These are phyloP conservation scores for Paragyromitra xinjiangensis DNA, from an alignment of 495 filamentous ascomycete species.

Conservation along the genomic window DNA sequence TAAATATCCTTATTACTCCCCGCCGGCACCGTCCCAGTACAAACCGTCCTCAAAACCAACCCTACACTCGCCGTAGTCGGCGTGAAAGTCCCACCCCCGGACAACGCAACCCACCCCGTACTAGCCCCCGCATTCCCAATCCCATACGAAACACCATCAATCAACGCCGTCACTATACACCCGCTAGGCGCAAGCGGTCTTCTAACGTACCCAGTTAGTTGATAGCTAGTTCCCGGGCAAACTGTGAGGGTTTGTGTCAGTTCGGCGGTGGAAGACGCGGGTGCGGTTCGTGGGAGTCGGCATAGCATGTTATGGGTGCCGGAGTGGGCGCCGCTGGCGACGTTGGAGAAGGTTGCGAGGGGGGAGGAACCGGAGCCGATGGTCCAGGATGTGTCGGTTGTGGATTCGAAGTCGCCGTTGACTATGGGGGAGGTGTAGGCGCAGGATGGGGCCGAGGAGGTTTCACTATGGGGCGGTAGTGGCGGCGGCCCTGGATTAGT, in stretches of 20 bases:
- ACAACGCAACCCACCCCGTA: background rate
- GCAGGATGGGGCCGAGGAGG: background rate
- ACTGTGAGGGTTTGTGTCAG: slow-evolving; percentile 8
- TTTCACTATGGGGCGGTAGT: background rate
- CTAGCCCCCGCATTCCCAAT: background rate
- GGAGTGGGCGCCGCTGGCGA: background rate
- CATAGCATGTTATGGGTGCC: background rate
- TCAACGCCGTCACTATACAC: background rate
- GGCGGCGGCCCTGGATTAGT: too few species aligned
- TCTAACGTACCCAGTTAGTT: background rate
- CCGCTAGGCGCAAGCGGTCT: background rate
- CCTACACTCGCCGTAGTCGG: background rate
- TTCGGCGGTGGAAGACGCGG: background rate
- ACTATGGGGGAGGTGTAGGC: background rate
- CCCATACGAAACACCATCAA: background rate
- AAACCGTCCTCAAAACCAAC: background rate
- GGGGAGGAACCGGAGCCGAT: background rate
- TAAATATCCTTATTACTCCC: slow-evolving; percentile 8
- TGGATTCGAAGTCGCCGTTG: slow-evolving; percentile 10
- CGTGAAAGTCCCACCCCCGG: background rate
- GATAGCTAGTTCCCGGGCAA: background rate
- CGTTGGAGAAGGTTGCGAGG: background rate
- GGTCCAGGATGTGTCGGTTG: background rate
- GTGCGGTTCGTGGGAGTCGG: background rate
- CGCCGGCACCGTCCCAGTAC: slow-evolving; percentile 6